Base-by-base conservation (phyloP, 2,329 filamentous ascomycete species). In the Colletotrichum spinosum region DNA sequence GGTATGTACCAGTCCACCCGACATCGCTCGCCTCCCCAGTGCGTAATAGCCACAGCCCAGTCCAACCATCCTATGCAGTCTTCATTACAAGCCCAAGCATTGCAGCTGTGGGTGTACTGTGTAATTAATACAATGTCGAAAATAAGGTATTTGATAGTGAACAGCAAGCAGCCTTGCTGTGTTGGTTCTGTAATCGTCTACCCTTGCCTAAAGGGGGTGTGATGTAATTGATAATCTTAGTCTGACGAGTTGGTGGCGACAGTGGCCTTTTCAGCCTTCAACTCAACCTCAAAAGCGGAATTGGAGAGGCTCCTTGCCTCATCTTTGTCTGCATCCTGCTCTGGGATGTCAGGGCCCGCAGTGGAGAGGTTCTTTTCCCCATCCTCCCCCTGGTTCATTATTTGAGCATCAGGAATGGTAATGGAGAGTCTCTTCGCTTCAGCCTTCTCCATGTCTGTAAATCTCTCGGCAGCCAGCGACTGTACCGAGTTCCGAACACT, bases 121-220 rank as follows among this genome's bases (percentile, higher is more conserved):
- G 8, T 63, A 49, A 56, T 62, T 66, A 66, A 66, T 66, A 62
- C 63, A 66, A 10, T 56, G 49, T 66, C 15, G 58, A 56, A 61
- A 52, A 63, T 62, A 63, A 66, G 33, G 52, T 46, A 12, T 39
- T 39, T 52, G 55, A 35, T 39, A 56, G 41, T 33, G 17, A 42
- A 25, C n/a, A 44, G 44, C 42, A 44, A 35, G 38, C 33, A 7
- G 7, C 4, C 34, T 12, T n/a, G 39, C 45, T 25, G 33, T 35
- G 3, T 25, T 25, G 25, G 25, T 25, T 25, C 25, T 25, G 25
- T 25, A 25, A 25, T 25, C 25, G 25, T 25, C 25, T 25, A 25
- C 25, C 25, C 25, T 25, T 25, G 25, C 25, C 25, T 5, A 25
- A 25, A 25, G 25, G 25, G 25, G 25, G 25, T 25, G 25, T 25